These are phyloP conservation scores for Cladosporium velox DNA, from an alignment of 2,329 filamentous ascomycete species.

Conservation along the genomic window DNA sequence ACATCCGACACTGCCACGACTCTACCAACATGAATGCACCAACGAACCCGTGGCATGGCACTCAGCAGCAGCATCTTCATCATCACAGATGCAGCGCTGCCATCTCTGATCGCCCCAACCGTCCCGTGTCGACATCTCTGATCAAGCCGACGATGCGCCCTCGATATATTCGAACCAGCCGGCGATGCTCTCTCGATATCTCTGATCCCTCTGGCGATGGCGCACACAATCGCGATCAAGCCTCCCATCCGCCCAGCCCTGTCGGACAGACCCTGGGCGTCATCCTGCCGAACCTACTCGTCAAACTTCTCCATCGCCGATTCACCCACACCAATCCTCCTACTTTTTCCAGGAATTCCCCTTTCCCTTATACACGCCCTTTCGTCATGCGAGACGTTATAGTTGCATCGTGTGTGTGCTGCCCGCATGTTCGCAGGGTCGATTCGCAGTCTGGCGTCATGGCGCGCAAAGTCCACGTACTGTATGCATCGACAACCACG, in stretches of 20 bases:
- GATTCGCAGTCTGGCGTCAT: no score
- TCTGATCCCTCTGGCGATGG: not conserved
- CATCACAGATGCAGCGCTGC: slow-evolving; percentile 4
- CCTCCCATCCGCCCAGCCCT: not conserved
- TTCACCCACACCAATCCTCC: not conserved
- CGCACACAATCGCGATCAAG: not conserved
- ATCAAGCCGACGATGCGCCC: not conserved
- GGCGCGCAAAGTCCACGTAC: no score
- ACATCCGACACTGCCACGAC: no score
- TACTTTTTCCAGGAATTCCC: not conserved
- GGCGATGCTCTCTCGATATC: not conserved
- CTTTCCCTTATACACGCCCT: not conserved
- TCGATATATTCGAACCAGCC: not conserved
- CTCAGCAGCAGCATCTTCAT: not conserved
- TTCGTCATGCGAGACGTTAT: not conserved
- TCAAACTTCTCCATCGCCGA: not conserved
- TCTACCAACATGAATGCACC: no score
- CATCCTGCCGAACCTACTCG: not conserved
- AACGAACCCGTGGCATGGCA: not conserved
- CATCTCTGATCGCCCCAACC: not conserved
- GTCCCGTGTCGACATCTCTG: not conserved
- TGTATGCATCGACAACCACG: no score
- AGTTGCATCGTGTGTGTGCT: no score
- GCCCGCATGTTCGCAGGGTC: no score
- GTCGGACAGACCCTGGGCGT: not conserved